Percentiles rank a stretch among this genome's conserved stretches.
These are phyloP conservation scores for Breynia disticha DNA, from an alignment of 441 rosid species.

Conservation along the genomic window DNA sequence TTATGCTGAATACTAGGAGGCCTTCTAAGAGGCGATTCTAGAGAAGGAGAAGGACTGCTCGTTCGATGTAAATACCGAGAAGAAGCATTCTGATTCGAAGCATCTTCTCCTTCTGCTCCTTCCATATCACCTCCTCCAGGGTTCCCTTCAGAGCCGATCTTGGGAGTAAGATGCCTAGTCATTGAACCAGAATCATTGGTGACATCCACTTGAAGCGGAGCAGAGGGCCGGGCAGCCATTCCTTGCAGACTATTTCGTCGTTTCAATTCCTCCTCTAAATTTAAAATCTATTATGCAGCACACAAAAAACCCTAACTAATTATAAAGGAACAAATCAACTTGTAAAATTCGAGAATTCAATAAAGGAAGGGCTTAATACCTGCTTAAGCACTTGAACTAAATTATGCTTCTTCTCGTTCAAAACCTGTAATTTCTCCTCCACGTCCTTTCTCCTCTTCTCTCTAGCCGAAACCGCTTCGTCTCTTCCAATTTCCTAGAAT, in stretches of 20 bases:
- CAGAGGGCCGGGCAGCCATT: constrained; percentile 34
- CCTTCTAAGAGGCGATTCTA: constrained; percentile 72
- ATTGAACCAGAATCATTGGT: constrained; percentile 49
- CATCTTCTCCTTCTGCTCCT: constrained; percentile 64
- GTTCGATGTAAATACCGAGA: constrained; percentile 47
- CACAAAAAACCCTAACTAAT: constrained; percentile 4
- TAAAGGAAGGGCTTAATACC: constrained; percentile 17
- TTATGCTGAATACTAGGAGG: constrained; percentile 45
- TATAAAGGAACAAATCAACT: not conserved
- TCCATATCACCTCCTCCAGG: constrained; percentile 50
- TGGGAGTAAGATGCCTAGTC: constrained; percentile 40
- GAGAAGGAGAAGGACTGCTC: constrained; percentile 70
- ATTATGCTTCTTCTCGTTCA: constrained; percentile 73
- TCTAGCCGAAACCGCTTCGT: constrained; percentile 17
- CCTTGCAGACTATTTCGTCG: constrained; percentile 41
- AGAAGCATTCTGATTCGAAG: constrained; percentile 39
- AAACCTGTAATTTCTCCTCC: constrained; percentile 57
- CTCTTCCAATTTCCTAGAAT: not conserved
- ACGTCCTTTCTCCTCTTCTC: constrained; percentile 51
- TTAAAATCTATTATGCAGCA: constrained; percentile 46
- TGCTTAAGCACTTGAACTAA: constrained; percentile 82
- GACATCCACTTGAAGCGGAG: constrained; percentile 64
- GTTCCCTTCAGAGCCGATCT: constrained; percentile 52
- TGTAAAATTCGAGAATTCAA: too few relatives aligned
- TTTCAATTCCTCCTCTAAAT: constrained; percentile 81